Base-by-base conservation (phyloP, 495 filamentous ascomycete species). In the Trichodelitschia bisporula region DNA sequence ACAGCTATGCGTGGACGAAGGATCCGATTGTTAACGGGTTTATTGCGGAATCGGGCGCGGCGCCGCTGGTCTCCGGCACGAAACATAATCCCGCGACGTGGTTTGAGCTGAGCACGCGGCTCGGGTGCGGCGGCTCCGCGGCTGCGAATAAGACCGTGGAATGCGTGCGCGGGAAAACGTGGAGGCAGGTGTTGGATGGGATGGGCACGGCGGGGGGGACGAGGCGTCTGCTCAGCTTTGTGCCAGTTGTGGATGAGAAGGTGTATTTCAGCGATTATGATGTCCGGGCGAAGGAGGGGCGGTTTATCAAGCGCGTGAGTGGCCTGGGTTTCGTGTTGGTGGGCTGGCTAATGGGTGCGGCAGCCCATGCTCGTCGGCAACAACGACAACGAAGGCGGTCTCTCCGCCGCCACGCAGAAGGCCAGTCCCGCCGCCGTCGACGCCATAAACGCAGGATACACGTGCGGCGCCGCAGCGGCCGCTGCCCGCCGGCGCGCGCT, bases 161-260 rank as follows among this genome's bases (percentile, higher is more conserved):
- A 25, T 25, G 21, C 21, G 12, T 25, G 21, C 8, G 21, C 14
- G 21, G 1, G 2, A 32, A 32, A 21, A 19, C 12, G n/a, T 32
- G 18, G 16, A 15, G 21, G 18, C 16, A 32, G 2, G 15, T 32
- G 2, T 11, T 32, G 9, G 18, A 32, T n/a, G 30, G 16, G n/a
- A 19, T 10, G 16, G 21, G 19, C 15, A 21, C 14, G 16, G 19
- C 16, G 11, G 8, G 8, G 8, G 21, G 21, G 8, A 25, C 8
- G 12, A n/a, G n/a, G n/a, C n/a, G n/a, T n/a, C n/a, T n/a, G n/a
- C n/a, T 52, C 0, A 36, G 40, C 3, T 32, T 32, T 23, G 15
- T 12, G 6, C 12, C 30, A 2, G 18, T 18, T 2, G 21, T 23
- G 3, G 30, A 32, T 21, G 18, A 32, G n/a, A 32, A 21, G 15